A percentile compares a stretch with the other conserved stretches of the same genome.
Evolutionary conservation across 345 rosid genomes (phyloP).

Genomic region (Eucalyptus decipiens): DNA sequence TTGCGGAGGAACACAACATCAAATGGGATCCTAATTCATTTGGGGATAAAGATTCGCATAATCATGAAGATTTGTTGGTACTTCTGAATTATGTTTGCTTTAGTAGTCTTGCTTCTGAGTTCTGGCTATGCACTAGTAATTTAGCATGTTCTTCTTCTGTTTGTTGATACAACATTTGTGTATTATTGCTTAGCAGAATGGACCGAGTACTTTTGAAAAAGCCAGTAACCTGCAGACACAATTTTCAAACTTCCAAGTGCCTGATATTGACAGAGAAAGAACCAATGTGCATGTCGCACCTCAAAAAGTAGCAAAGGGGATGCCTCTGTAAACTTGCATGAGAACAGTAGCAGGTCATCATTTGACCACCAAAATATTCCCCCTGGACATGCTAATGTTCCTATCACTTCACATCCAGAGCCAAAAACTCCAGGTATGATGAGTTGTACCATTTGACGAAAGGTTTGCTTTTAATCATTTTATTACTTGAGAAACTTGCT

Average conservation of each 20-base stretch:
- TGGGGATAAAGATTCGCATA: conserved; percentile 39
- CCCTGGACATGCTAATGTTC: background rate
- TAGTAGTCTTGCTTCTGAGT: background rate
- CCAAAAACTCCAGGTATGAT: background rate
- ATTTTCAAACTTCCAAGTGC: conserved; percentile 20
- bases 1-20: conserved; percentile 71
- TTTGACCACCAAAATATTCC: conserved; percentile 8
- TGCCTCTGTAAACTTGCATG: background rate
- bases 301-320: conserved; percentile 1
- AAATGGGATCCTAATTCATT: conserved; percentile 64
- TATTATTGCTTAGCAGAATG: conserved; percentile 38
- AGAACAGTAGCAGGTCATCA: conserved; percentile 16
- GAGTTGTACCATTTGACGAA: background rate
- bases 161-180: background rate
- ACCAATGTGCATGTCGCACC: background rate
- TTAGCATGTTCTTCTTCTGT: background rate
- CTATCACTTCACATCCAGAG: background rate
- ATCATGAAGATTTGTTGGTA: conserved; percentile 49
- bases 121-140: background rate
- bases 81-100: background rate
- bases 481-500: background rate
- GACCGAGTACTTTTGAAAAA: conserved; percentile 30
- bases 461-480: background rate
- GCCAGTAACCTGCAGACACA: conserved; percentile 7
- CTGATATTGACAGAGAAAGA: conserved; percentile 8